These are phyloP conservation scores for Fusarium phyllophilum DNA, from an alignment of 2,329 filamentous ascomycete species.

Conservation along the genomic window DNA sequence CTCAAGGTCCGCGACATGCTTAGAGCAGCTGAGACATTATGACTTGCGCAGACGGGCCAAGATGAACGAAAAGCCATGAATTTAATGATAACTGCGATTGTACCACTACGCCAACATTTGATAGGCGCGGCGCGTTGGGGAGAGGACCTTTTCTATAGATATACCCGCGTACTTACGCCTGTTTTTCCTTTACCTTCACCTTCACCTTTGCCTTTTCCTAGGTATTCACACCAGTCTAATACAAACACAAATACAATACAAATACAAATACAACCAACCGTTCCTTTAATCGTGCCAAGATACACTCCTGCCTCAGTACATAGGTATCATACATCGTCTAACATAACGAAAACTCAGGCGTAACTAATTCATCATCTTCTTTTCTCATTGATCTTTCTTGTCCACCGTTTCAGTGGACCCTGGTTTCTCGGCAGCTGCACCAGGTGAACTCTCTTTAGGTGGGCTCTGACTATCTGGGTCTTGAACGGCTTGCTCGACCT, in stretches of 20 bases:
- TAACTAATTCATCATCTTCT: neutral
- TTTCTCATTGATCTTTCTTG: conserved; percentile 36
- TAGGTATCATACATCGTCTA: conserved; percentile 42
- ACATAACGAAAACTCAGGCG: conserved; percentile 13
- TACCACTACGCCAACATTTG: conserved; percentile 8
- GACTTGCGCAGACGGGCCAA: conserved; percentile 21
- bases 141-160: conserved; percentile 40
- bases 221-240: conserved; percentile 24
- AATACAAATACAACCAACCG: conserved; percentile 28
- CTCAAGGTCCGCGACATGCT: conserved; percentile 37
- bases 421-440: conserved; percentile 18
- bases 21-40: conserved; percentile 36
- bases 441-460: conserved; percentile 21
- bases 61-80: neutral
- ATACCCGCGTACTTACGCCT: conserved; percentile 41
- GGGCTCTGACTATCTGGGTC: conserved; percentile 46
- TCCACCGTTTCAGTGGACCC: conserved; percentile 17
- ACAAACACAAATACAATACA: neutral
- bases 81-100: conserved; percentile 36
- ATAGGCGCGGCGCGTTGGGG: conserved; percentile 31
- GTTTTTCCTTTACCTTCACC: conserved; percentile 22
- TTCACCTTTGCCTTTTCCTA: conserved; percentile 1
- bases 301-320: conserved; percentile 14
- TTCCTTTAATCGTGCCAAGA: conserved; percentile 3
- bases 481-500: conserved; percentile 67